phyloP scores from a whole-genome alignment of 768 basidiomycete species.

The Podaxis pistillaris region DNA sequence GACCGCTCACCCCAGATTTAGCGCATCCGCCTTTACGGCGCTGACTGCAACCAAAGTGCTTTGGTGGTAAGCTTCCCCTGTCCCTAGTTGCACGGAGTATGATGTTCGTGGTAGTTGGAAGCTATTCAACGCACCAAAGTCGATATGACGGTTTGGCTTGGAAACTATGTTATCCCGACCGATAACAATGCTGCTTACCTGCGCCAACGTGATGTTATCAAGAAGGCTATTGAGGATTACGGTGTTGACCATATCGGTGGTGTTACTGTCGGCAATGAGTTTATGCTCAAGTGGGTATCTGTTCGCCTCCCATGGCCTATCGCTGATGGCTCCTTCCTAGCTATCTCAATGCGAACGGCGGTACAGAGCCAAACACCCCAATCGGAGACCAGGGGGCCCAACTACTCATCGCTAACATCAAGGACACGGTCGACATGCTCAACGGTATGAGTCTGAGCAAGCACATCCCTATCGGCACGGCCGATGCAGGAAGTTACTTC shows the following conservation, averaged over 20 bases:
- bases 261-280: constrained; percentile 91
- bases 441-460: constrained; percentile 52
- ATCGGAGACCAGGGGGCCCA: constrained; percentile 62
- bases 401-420: constrained; percentile 64
- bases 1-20: constrained; percentile 19
- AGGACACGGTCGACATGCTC: constrained; percentile 61
- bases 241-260: constrained; percentile 77
- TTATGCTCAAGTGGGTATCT: constrained; percentile 67
- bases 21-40: constrained; percentile 82
- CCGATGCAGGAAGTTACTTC: constrained; percentile 88
- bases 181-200: constrained; percentile 70
- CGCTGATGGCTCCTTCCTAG: constrained; percentile 31
- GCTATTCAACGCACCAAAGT: constrained; percentile 91
- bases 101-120: constrained; percentile 50
- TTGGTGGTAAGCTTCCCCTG: constrained; percentile 51
- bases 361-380: constrained; percentile 52
- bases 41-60: constrained; percentile 82
- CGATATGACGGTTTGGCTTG: constrained; percentile 77
- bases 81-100: neutral
- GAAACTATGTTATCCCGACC: constrained; percentile 60
- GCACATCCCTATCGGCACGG: constrained; percentile 67
- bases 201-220: constrained; percentile 69
- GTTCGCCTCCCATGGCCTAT: neutral
- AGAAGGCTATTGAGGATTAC: constrained; percentile 69
- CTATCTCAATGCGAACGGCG: constrained; percentile 53